phyloP scores from a whole-genome alignment of 2,329 filamentous ascomycete species.

The Fusarium sterilihyphosum region DNA sequence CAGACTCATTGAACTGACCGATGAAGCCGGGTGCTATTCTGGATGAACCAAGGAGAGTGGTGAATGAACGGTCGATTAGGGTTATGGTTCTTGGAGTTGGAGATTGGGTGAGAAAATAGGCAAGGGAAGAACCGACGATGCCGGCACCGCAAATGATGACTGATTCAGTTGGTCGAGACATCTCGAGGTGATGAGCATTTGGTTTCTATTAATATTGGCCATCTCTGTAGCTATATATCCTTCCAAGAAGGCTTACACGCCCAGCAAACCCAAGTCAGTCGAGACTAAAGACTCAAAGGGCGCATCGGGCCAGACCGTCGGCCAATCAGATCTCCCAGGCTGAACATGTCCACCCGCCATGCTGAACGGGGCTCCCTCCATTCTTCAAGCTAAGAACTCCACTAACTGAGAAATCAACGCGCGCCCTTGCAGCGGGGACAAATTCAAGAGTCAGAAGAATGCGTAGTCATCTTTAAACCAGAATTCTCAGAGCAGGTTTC shows the following conservation, averaged over 20 bases:
- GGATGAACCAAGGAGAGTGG: conserved; percentile 25
- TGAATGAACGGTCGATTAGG: conserved; percentile 33
- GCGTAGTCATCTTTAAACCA: background rate
- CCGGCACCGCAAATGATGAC: conserved; percentile 33
- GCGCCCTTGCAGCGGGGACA: conserved; percentile 7
- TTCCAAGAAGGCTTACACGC: background rate
- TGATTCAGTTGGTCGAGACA: conserved; percentile 21
- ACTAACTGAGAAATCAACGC: background rate
- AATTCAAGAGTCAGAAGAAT: background rate
- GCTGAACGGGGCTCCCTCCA: too few relatives aligned
- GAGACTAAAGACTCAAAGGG: background rate
- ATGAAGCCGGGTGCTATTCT: conserved; percentile 36
- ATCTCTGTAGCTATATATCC: background rate
- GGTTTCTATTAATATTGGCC: background rate
- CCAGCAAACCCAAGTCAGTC: background rate
- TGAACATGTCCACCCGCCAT: background rate
- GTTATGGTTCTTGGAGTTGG: conserved; percentile 18
- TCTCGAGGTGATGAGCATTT: background rate
- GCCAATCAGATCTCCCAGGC: background rate
- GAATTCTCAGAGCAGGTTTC: too few relatives aligned
- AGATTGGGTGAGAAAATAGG: conserved; percentile 18
- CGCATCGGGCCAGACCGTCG: background rate
- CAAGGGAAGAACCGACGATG: conserved; percentile 30
- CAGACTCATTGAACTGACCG: conserved; percentile 40
- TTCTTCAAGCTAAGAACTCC: background rate